Evolutionary conservation across 345 rosid genomes (phyloP).

Genomic region (Pugionium cornutum): DNA sequence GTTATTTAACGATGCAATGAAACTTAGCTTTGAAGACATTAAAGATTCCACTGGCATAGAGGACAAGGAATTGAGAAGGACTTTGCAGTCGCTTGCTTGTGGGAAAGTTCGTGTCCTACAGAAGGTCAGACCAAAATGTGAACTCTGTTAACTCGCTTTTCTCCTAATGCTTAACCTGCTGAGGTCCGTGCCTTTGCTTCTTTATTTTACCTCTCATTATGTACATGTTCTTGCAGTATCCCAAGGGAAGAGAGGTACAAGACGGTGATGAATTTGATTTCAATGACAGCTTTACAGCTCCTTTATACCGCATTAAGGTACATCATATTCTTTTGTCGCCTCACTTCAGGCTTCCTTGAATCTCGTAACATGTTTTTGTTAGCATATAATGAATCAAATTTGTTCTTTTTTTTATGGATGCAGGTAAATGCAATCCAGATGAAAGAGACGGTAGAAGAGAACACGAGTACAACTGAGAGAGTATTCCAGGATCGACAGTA

Average conservation of each 20-base stretch:
- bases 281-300: slow-evolving; percentile 78
- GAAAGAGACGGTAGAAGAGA: slow-evolving; percentile 99
- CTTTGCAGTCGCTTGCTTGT: slow-evolving; percentile 96
- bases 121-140: slow-evolving; percentile 53
- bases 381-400: neutral
- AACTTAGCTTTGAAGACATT: slow-evolving; percentile 87
- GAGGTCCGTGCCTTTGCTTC: neutral
- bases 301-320: slow-evolving; percentile 90
- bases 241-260: slow-evolving; percentile 93
- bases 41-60: slow-evolving; percentile 92
- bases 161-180: slow-evolving; percentile 4
- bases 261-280: slow-evolving; percentile 84
- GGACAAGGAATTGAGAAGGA: slow-evolving; percentile 91
- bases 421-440: slow-evolving; percentile 99
- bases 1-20: slow-evolving; percentile 93
- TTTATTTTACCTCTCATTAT: neutral
- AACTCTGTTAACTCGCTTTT: slow-evolving; percentile 8
- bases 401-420: slow-evolving; percentile 26
- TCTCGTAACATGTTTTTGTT: slow-evolving; percentile 2
- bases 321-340: neutral
- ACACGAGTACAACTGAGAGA: slow-evolving; percentile 94
- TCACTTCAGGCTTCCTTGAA: slow-evolving; percentile 1
- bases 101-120: slow-evolving; percentile 94
- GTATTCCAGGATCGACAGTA: slow-evolving; percentile 98
- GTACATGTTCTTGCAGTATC: slow-evolving; percentile 50